Evolutionary conservation across 192 early-diverging fungal genomes (phyloP), one percentile per base, ranked within the genome.

Genomic region (Entomortierella parvispora): DNA sequence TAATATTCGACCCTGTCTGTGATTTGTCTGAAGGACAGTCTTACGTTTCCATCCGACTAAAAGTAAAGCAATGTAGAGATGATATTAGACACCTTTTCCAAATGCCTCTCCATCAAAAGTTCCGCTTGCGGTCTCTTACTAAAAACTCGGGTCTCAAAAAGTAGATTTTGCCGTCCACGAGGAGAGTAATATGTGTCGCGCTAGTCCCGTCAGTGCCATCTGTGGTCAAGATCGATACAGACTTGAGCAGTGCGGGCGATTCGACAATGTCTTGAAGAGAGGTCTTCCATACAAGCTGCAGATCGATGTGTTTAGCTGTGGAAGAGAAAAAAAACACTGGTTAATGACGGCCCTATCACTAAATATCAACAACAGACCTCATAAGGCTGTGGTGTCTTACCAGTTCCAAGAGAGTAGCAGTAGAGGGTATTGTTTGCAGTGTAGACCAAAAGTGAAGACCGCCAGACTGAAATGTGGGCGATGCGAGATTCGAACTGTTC

Each of bases 1-100:
- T 91, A 93, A 71, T 85, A 90, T 68, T 95, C 94, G 14, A 91
- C 78, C 43, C 86, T 85, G 22, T 89, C 84, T 8, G 85, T 65
- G 22, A 95, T 76, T 23, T 76, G 72, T 20, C 72, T 60, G 25
- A 76, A 76, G 0, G 72, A 76, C 7, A 76, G 29, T n/a, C 72
- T 67, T 37, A 76, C 72, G 20, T 76, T 76, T 17, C 72, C 72
- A 34, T 76, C 72, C 5, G 72, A 3, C 72, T 76, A 68, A 43
- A 54, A 15, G 54, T 15, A 40, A 3, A 4, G 34, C 20, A 43
- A 3, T 0, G 26, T 29, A 49, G n/a, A n/a, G n/a, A n/a, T n/a
- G n/a, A n/a, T n/a, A n/a, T n/a, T n/a, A n/a, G n/a, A n/a, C n/a
- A n/a, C n/a, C n/a, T n/a, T n/a, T n/a, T n/a, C n/a, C n/a, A n/a